A percentile compares a stretch with the other conserved stretches of the same genome.
Conservation (phyloP, 768 basidiomycete genomes). For the Suillus tomentosus region DNA sequence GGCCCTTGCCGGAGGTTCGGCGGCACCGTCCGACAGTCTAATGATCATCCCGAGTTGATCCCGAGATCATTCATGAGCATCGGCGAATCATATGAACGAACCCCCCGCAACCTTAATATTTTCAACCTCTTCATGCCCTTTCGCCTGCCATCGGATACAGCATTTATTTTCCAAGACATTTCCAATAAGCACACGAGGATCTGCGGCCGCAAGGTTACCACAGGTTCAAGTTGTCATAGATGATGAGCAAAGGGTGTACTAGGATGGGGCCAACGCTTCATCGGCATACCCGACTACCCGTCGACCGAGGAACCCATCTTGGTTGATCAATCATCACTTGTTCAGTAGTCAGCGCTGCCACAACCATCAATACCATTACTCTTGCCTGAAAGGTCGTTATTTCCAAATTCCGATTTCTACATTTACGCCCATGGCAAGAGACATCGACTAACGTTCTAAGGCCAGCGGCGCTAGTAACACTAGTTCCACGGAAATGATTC, state of each 20-base stretch:
- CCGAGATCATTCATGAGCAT: background rate
- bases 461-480: background rate
- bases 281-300: background rate
- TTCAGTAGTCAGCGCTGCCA: constrained; percentile 1
- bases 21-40: background rate
- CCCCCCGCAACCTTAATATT: background rate
- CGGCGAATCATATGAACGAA: background rate
- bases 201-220: background rate
- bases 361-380: background rate
- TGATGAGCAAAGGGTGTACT: background rate
- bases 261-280: background rate
- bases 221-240: background rate
- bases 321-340: background rate
- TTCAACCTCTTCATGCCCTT: background rate
- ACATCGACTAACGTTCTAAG: background rate
- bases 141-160: background rate
- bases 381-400: background rate
- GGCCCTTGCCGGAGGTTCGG: background rate
- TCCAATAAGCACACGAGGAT: background rate
- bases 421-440: background rate
- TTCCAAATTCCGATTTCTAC: background rate
- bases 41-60: background rate
- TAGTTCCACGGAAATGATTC: background rate
- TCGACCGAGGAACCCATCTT: background rate
- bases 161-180: background rate